Percentiles rank a stretch among this genome's conserved stretches.
phyloP scores from a whole-genome alignment of 352 stramenopile genomes.

The Pythium phragmiticola region DNA sequence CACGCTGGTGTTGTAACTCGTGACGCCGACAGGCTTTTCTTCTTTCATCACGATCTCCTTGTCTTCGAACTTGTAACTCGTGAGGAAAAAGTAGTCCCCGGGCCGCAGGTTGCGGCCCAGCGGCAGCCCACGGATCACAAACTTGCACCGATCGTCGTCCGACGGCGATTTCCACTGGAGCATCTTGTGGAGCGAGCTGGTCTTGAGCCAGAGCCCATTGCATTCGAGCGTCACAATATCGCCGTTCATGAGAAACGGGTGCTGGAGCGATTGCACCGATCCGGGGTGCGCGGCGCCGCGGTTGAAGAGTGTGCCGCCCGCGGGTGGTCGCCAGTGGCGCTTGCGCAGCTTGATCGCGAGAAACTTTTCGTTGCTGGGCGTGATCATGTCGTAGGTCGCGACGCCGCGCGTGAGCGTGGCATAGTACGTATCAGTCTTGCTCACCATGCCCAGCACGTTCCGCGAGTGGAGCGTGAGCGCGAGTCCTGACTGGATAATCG shows the following conservation, averaged over 20 bases:
- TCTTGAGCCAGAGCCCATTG: constrained; percentile 82
- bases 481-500: constrained; percentile 67
- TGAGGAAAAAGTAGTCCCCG: constrained; percentile 87
- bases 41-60: constrained; percentile 83
- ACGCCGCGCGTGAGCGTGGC: constrained; percentile 75
- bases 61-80: constrained; percentile 85
- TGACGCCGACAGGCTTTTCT: constrained; percentile 70
- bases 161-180: constrained; percentile 85
- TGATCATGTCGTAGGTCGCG: constrained; percentile 79
- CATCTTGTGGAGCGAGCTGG: constrained; percentile 74
- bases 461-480: constrained; percentile 78
- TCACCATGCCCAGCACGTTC: constrained; percentile 70
- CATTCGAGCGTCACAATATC: constrained; percentile 87
- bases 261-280: constrained; percentile 28
- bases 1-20: constrained; percentile 84
- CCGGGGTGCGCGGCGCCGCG: not conserved
- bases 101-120: constrained; percentile 69
- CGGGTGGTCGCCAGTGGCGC: constrained; percentile 55
- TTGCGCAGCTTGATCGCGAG: constrained; percentile 78
- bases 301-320: constrained; percentile 11
- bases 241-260: constrained; percentile 78
- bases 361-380: constrained; percentile 83
- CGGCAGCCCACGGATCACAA: constrained; percentile 78
- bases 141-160: constrained; percentile 85
- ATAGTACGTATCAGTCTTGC: constrained; percentile 85